Percentiles rank a stretch among this genome's conserved stretches.
Conservation (phyloP, 345 rosid genomes). For the Crucihimalaya himalaica region DNA sequence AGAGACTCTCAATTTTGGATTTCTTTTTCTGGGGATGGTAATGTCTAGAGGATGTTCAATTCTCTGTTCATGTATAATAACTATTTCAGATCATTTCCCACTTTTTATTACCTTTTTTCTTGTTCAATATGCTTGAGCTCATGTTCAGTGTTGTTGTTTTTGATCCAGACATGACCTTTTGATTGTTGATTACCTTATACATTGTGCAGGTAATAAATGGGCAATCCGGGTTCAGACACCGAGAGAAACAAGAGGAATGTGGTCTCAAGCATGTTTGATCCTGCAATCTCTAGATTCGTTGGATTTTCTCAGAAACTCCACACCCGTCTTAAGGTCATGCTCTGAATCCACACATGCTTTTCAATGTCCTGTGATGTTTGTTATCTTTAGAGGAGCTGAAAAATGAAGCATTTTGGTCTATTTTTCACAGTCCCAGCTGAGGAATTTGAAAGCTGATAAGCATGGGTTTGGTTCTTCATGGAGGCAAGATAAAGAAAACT, state of each 20-base stretch:
- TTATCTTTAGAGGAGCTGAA: background rate
- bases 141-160: slow-evolving; percentile 3
- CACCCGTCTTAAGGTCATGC: slow-evolving; percentile 52
- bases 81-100: too few relatives aligned
- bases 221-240: slow-evolving; percentile 32
- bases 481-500: slow-evolving; percentile 43
- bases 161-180: slow-evolving; percentile 8
- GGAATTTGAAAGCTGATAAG: slow-evolving; percentile 46
- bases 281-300: slow-evolving; percentile 51
- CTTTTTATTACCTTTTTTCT: background rate
- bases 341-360: background rate
- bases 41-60: too few relatives aligned
- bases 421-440: slow-evolving; percentile 56
- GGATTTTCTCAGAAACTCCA: slow-evolving; percentile 62
- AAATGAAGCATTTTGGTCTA: slow-evolving; percentile 5
- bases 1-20: too few relatives aligned
- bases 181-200: background rate
- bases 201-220: slow-evolving; percentile 38
- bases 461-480: slow-evolving; percentile 40
- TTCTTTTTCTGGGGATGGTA: too few relatives aligned
- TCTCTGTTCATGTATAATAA: too few relatives aligned
- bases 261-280: slow-evolving; percentile 51
- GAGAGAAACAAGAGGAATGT: slow-evolving; percentile 39
- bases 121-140: slow-evolving; percentile 2
- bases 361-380: background rate